A percentile compares a stretch with the other conserved stretches of the same genome.
Evolutionary conservation across 805 yeast genomes (phyloP).

Genomic region (Schizosaccharomyces japonicus): DNA sequence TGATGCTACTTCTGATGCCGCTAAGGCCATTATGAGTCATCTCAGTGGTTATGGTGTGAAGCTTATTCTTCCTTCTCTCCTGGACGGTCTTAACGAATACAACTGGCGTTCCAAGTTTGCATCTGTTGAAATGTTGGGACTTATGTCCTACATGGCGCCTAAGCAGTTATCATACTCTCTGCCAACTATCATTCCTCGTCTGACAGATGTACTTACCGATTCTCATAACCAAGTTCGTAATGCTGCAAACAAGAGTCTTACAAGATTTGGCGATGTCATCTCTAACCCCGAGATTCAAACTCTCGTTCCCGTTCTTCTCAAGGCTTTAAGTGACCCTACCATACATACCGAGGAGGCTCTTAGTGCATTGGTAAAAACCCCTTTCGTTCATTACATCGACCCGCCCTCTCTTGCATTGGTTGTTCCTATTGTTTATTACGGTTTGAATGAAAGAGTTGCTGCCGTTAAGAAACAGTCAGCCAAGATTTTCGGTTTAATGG

Average conservation of each 20-base stretch:
- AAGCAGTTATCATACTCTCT: slow-evolving; percentile 73
- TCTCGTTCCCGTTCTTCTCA: slow-evolving; percentile 64
- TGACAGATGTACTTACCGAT: slow-evolving; percentile 82
- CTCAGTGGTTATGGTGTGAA: slow-evolving; percentile 85
- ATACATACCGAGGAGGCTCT: slow-evolving; percentile 69
- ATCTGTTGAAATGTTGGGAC: slow-evolving; percentile 82
- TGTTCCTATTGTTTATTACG: slow-evolving; percentile 83
- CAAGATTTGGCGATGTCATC: slow-evolving; percentile 87
- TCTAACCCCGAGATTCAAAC: slow-evolving; percentile 88
- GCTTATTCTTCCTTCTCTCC: slow-evolving; percentile 72
- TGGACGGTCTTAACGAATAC: slow-evolving; percentile 60
- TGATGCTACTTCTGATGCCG: slow-evolving; percentile 67
- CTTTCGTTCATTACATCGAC: slow-evolving; percentile 90
- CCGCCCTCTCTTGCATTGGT: slow-evolving; percentile 92
- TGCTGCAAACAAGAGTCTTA: slow-evolving; percentile 74
- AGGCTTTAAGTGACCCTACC: slow-evolving; percentile 92
- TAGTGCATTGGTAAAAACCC: slow-evolving; percentile 66
- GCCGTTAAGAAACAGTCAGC: slow-evolving; percentile 78
- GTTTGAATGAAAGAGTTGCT: slow-evolving; percentile 88
- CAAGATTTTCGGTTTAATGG: slow-evolving; percentile 97
- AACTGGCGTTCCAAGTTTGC: slow-evolving; percentile 96
- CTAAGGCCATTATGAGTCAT: slow-evolving; percentile 66
- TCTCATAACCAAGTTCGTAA: slow-evolving; percentile 91
- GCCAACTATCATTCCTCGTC: slow-evolving; percentile 81
- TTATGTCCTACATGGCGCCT: slow-evolving; percentile 95